Evolutionary conservation across 2,329 filamentous ascomycete genomes (phyloP).

Genomic region (Cyphellophora attinorum): DNA sequence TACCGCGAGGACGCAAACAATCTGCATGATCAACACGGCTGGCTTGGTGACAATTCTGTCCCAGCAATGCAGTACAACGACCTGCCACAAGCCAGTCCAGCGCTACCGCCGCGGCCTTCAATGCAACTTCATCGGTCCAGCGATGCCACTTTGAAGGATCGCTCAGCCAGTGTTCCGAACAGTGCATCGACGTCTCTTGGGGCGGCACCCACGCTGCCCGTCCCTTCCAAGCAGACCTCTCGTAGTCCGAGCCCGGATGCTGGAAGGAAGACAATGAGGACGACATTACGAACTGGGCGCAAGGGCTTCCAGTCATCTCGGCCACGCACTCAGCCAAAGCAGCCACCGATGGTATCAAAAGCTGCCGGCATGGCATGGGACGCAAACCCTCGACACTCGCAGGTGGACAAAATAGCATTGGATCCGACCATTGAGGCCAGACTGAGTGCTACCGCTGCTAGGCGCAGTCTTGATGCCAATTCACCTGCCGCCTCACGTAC

Average conservation of each 20-base stretch:
- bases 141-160: constrained; percentile 15
- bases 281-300: constrained; percentile 41
- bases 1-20: constrained; percentile 29
- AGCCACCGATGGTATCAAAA: constrained; percentile 51
- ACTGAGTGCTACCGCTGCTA: constrained; percentile 17
- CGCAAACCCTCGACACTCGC: constrained; percentile 18
- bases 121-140: constrained; percentile 22
- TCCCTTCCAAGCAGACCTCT: constrained; percentile 34
- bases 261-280: constrained; percentile 48
- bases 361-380: constrained; percentile 56
- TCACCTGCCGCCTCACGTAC: constrained; percentile 6
- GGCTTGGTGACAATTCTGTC: constrained; percentile 72
- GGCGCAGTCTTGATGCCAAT: constrained; percentile 16
- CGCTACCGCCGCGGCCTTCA: constrained; percentile 47
- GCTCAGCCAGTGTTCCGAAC: constrained; percentile 39
- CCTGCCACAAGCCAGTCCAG: constrained; percentile 60
- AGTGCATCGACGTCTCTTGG: constrained; percentile 12
- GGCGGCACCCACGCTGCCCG: constrained; percentile 24
- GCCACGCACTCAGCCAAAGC: constrained; percentile 33
- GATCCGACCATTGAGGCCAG: constrained; percentile 19
- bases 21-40: too few relatives aligned
- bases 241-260: constrained; percentile 52
- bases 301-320: constrained; percentile 39
- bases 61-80: constrained; percentile 71
- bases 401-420: too few relatives aligned